Evolutionary conservation across 345 rosid species (phyloP).

Genomic region (Boechera stricta): DNA sequence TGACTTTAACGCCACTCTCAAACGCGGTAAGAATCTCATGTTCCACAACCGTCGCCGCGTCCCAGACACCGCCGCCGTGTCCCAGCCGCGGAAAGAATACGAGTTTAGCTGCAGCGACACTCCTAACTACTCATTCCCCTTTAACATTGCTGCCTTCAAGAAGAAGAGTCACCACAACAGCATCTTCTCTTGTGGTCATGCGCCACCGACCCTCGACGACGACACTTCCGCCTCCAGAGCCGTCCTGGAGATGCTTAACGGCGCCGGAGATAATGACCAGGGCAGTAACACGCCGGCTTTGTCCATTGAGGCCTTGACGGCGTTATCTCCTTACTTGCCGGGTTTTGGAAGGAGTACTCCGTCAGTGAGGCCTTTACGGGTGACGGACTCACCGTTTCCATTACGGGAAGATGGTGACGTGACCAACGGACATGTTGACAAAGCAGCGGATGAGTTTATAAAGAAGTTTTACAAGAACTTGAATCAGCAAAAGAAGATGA

Average conservation of each 20-base stretch:
- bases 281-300: conserved; percentile 26
- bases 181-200: conserved; percentile 70
- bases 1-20: conserved; percentile 75
- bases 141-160: conserved; percentile 44
- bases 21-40: conserved; percentile 84
- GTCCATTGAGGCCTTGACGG: conserved; percentile 50
- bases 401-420: conserved; percentile 56
- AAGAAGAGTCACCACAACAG: conserved; percentile 45
- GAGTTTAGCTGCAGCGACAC: conserved; percentile 98
- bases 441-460: conserved; percentile 85
- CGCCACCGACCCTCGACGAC: conserved; percentile 66
- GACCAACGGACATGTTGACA: conserved; percentile 62
- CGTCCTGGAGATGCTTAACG: conserved; percentile 65
- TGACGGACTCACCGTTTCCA: conserved; percentile 97
- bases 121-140: conserved; percentile 62
- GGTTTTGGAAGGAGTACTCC: conserved; percentile 72
- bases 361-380: conserved; percentile 71
- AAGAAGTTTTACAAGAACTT: conserved; percentile 70
- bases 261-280: conserved; percentile 20
- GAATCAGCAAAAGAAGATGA: conserved; percentile 55
- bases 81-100: conserved; percentile 50
- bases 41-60: conserved; percentile 57
- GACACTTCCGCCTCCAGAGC: conserved; percentile 54
- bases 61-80: conserved; percentile 21
- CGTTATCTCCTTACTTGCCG: conserved; percentile 74